A percentile compares a stretch with the other conserved stretches of the same genome.
These are phyloP conservation scores for Phyllosticta paracitricarpa DNA, from an alignment of 2,329 filamentous ascomycete genomes.

Conservation along the genomic window DNA sequence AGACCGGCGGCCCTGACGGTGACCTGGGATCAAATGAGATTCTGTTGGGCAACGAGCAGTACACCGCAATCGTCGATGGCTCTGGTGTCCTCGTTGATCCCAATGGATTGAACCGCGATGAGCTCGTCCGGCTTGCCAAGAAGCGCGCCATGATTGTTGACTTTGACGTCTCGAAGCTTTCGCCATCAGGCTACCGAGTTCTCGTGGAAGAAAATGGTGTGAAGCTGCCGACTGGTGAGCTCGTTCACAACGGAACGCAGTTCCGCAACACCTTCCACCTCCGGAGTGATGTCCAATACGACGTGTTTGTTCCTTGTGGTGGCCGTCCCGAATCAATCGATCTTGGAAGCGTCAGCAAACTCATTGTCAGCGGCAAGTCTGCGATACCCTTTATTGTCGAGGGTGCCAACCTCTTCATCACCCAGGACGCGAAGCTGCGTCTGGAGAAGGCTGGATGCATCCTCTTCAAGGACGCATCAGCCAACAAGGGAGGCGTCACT, in stretches of 20 bases:
- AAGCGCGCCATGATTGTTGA: constrained; percentile 80
- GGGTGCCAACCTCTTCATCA: constrained; percentile 97
- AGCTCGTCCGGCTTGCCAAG: constrained; percentile 77
- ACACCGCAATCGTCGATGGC: constrained; percentile 90
- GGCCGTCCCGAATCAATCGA: constrained; percentile 96
- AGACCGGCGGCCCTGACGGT: constrained; percentile 93
- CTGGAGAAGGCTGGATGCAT: constrained; percentile 93
- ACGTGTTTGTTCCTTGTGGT: constrained; percentile 91
- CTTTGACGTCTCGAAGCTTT: constrained; percentile 78
- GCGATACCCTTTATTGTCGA: constrained; percentile 92
- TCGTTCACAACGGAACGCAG: constrained; percentile 79
- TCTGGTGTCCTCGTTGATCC: constrained; percentile 91
- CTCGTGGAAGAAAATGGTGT: constrained; percentile 85
- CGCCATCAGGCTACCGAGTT: constrained; percentile 78
- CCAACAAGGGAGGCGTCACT: constrained; percentile 97
- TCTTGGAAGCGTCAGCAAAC: constrained; percentile 71
- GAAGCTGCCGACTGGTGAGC: constrained; percentile 76
- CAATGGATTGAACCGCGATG: constrained; percentile 73
- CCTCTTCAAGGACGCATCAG: constrained; percentile 93
- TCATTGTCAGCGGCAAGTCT: constrained; percentile 83
- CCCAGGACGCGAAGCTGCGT: constrained; percentile 91
- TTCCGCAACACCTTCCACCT: constrained; percentile 99
- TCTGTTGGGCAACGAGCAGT: constrained; percentile 88
- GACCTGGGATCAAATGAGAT: constrained; percentile 98
- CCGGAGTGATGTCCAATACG: constrained; percentile 58